Evolutionary conservation across 306 rosid genomes (phyloP).

Genomic region (Acacia confusa): DNA sequence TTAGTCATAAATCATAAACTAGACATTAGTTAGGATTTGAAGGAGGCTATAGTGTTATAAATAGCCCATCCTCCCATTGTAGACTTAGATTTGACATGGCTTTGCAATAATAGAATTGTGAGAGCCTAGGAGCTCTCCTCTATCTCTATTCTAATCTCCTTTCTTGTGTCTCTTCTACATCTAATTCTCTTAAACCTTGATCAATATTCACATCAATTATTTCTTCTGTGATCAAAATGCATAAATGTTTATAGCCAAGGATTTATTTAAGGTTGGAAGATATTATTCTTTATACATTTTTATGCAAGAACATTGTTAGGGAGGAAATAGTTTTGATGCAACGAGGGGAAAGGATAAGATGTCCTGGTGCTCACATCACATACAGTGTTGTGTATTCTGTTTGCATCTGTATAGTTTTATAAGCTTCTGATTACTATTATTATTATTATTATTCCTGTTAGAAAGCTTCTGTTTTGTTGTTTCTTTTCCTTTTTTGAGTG

Average conservation of each 20-base stretch:
- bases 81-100: too few species aligned
- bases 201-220: too few species aligned
- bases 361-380: not conserved
- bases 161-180: too few species aligned
- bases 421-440: not conserved
- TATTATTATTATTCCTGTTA: constrained; percentile 1
- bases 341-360: not conserved
- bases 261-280: not conserved
- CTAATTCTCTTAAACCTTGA: too few species aligned
- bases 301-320: not conserved
- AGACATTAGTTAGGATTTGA: too few species aligned
- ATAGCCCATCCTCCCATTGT: too few species aligned
- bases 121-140: too few species aligned
- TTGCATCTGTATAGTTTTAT: not conserved
- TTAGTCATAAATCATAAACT: too few species aligned
- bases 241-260: not conserved
- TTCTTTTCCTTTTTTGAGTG: not conserved
- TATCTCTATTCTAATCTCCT: too few species aligned
- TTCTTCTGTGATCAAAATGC: not conserved
- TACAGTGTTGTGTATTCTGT: not conserved
- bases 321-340: not conserved
- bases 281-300: not conserved
- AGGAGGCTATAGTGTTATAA: too few species aligned
- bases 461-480: not conserved
- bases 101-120: too few species aligned